Evolutionary conservation across 2,329 filamentous ascomycete genomes (phyloP).

Genomic region (Fusarium sterilihyphosum): DNA sequence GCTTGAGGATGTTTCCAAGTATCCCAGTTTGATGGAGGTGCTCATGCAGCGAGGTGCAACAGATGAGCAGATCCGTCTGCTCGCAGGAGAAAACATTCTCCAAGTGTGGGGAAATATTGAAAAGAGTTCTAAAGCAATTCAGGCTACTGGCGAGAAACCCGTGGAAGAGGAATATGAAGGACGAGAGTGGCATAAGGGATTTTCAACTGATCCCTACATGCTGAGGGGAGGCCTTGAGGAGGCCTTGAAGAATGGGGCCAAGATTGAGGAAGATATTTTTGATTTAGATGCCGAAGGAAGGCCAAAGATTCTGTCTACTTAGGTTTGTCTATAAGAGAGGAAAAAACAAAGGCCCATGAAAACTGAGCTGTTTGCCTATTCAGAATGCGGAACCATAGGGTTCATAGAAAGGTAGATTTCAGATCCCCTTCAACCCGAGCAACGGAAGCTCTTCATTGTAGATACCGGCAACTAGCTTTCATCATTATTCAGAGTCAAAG

Average conservation of each 20-base stretch:
- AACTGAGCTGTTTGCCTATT: not conserved
- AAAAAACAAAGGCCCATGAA: not conserved
- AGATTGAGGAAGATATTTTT: conserved; percentile 8
- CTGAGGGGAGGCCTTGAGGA: conserved; percentile 30
- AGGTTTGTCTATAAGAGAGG: not conserved
- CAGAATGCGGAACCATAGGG: not conserved
- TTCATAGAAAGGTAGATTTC: not conserved
- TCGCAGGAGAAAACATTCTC: conserved; percentile 45
- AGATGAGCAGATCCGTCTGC: conserved; percentile 41
- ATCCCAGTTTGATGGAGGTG: conserved; percentile 46
- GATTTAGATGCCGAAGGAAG: conserved; percentile 1
- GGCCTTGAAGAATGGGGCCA: conserved; percentile 18
- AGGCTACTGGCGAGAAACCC: conserved; percentile 34
- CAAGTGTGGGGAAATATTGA: conserved; percentile 45
- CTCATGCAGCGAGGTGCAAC: conserved; percentile 46
- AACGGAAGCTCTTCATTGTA: not conserved
- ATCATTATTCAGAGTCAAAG: not conserved
- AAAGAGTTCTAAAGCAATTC: conserved; percentile 38
- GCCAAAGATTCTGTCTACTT: not conserved
- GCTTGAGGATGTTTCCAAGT: conserved; percentile 49
- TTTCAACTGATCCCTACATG: conserved; percentile 40
- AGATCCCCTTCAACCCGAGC: not conserved
- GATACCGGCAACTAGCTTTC: too few relatives aligned
- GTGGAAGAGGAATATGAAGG: conserved; percentile 45
- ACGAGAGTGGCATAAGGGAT: conserved; percentile 42